Evolutionary conservation across 2,329 filamentous ascomycete genomes (phyloP).

Genomic region (Colletotrichum cuscutae): DNA sequence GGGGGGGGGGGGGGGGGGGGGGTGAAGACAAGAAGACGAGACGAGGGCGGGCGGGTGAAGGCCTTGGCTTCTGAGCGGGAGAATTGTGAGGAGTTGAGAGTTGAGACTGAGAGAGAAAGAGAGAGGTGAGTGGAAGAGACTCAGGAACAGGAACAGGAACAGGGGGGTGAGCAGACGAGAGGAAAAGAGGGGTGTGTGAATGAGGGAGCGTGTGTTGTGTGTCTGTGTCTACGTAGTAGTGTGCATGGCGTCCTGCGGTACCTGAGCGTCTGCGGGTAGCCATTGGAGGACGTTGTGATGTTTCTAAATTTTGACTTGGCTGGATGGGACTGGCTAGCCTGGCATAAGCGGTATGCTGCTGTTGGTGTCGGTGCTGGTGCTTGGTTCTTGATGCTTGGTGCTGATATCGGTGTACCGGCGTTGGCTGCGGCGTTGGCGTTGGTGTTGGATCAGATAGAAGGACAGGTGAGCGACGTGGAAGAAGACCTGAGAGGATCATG

Average conservation of each 20-base stretch:
- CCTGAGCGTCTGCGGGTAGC: slow-evolving; percentile 10
- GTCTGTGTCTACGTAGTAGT: not conserved
- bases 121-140: not conserved
- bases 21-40: not conserved
- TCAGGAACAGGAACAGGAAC: slow-evolving; percentile 9
- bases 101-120: not conserved
- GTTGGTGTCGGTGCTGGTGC: not conserved
- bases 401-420: not conserved
- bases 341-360: not conserved
- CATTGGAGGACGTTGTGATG: slow-evolving; percentile 14
- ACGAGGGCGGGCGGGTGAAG: not conserved
- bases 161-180: not conserved
- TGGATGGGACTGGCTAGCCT: not conserved
- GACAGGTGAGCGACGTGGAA: not conserved
- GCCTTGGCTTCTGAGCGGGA: not conserved
- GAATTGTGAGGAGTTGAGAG: not conserved
- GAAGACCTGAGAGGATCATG: not conserved
- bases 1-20: not conserved
- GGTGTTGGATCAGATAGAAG: not conserved
- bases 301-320: slow-evolving; percentile 26
- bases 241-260: slow-evolving; percentile 11
- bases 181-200: not conserved
- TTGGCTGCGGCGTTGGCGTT: not conserved
- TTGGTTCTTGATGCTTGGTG: not conserved
- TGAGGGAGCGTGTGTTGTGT: too few species aligned